Evolutionary conservation across 176 grass and related monocot species (phyloP), one percentile per base, ranked within the genome.

Genomic region (Coix lacrymajobi): DNA sequence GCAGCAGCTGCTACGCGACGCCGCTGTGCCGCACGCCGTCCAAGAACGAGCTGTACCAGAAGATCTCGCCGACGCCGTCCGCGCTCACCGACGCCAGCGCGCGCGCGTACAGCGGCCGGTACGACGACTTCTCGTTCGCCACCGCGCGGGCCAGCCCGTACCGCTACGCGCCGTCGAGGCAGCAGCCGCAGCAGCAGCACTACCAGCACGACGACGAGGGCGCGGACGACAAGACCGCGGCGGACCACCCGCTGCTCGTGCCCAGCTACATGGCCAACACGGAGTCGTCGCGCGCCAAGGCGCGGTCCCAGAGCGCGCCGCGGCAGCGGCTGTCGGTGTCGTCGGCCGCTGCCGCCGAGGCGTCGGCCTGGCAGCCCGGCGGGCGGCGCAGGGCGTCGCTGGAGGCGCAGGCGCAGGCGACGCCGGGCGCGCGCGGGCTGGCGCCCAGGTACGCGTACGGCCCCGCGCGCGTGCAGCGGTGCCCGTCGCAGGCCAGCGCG

Each of bases 221-320:
- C 44, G 37, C 33, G 46, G 51, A 58, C 1, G 76, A 34, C 72
- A 37, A n/a, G 72, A 4, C 34, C 33, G 37, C 28, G 26, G 45
- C 28, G 6, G 89, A 91, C 15, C 87, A 89, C 78, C 65, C 88
- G 44, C 40, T 90, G 9, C 64, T 90, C 11, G 87, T 89, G 54
- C 93, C 93, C 4, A 95, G 79, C 88, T 95, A 95, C 88, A 95
- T 95, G 93, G 88, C 88, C 8, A 95, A 95, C 83, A 95, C 93
- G 73, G 75, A 95, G 85, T 92, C 93, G 12, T 95, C 93, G 44
- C 84, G 87, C 38, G 93, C 93, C 71, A 95, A 95, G 82, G 81
- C 86, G 24, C 71, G 93, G 54, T 95, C 93, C 17, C 93, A 95
- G 67, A 95, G 93, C 81, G 90, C 90, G 54, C 93, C 93, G 0